Percentiles rank a stretch among this genome's conserved stretches.
Conservation (phyloP, 2,329 filamentous ascomycete species). For the Colletotrichum karsti region DNA sequence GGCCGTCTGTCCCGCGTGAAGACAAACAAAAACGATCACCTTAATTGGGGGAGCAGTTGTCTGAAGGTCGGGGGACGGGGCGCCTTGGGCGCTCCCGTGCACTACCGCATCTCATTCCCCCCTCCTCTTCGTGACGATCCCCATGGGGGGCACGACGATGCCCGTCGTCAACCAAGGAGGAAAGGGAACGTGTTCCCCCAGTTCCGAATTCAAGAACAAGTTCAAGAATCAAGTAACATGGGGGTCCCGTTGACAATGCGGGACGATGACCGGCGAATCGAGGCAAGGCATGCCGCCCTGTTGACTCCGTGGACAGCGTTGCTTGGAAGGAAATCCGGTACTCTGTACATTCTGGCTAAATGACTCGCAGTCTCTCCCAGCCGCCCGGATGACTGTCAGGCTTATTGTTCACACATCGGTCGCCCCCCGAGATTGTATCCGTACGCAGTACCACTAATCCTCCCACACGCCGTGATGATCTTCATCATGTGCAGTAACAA, state of each 20-base stretch:
- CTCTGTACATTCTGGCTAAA: not conserved
- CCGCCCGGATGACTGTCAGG: not conserved
- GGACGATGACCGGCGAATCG: not conserved
- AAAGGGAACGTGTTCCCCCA: not conserved
- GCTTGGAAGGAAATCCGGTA: not conserved
- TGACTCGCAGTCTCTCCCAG: not conserved
- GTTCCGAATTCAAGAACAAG: not conserved
- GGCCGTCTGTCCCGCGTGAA: not conserved
- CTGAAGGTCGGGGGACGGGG: not conserved
- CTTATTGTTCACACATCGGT: not conserved
- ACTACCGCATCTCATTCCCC: not conserved
- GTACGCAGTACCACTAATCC: not conserved
- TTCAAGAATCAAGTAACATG: too few relatives aligned
- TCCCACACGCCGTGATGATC: not conserved
- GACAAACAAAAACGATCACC: not conserved
- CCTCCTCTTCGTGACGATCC: not conserved
- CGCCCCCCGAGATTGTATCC: not conserved
- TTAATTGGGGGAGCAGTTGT: not conserved
- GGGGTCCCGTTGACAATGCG: not conserved
- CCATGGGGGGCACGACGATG: not conserved
- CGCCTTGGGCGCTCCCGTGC: not conserved
- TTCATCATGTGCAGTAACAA: not conserved
- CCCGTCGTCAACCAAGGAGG: not conserved
- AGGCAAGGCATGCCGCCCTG: not conserved
- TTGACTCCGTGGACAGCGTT: not conserved